These are phyloP conservation scores for Aureobasidium sp. DNA, from an alignment of 2,329 filamentous ascomycete genomes.

Conservation along the genomic window DNA sequence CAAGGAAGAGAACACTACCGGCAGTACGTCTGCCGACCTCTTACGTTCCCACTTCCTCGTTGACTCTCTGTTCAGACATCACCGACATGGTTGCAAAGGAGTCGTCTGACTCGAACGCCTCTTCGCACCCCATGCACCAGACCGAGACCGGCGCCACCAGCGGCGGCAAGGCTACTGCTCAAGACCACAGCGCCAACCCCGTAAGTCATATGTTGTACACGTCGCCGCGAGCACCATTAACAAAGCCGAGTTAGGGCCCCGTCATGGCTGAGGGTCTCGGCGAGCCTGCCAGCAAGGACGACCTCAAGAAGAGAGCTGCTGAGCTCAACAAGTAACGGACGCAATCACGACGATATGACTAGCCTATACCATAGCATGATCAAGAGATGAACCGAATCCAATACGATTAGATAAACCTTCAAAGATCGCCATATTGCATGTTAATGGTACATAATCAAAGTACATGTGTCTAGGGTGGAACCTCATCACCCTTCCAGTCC, in stretches of 20 bases:
- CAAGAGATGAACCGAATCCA: neutral
- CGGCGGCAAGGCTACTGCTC: slow-evolving; percentile 29
- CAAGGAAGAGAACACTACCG: slow-evolving; percentile 33
- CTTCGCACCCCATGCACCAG: slow-evolving; percentile 30
- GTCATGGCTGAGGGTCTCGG: slow-evolving; percentile 39
- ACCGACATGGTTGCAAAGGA: slow-evolving; percentile 41
- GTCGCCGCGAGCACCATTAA: slow-evolving; percentile 15
- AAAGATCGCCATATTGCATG: neutral
- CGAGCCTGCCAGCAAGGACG: slow-evolving; percentile 41
- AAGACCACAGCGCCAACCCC: slow-evolving; percentile 37
- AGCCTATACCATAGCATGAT: slow-evolving; percentile 10
- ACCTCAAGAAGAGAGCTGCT: slow-evolving; percentile 43
- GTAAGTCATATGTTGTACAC: slow-evolving; percentile 22
- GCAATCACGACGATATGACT: slow-evolving; percentile 1
- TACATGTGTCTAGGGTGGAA: slow-evolving; percentile 41
- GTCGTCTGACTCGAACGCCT: slow-evolving; percentile 35
- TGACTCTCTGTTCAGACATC: slow-evolving; percentile 28
- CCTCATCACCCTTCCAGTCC: slow-evolving; percentile 62
- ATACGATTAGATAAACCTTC: neutral
- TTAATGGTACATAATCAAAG: neutral
- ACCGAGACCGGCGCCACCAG: slow-evolving; percentile 27
- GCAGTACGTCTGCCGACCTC: slow-evolving; percentile 28
- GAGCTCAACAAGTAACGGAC: slow-evolving; percentile 41
- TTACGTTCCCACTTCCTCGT: neutral
- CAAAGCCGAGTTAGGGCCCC: slow-evolving; percentile 31